Percentiles rank a stretch among this genome's conserved stretches.
These are phyloP conservation scores for Cichorium intybus DNA, from an alignment of 140 eudicot genomes.

Conservation along the genomic window DNA sequence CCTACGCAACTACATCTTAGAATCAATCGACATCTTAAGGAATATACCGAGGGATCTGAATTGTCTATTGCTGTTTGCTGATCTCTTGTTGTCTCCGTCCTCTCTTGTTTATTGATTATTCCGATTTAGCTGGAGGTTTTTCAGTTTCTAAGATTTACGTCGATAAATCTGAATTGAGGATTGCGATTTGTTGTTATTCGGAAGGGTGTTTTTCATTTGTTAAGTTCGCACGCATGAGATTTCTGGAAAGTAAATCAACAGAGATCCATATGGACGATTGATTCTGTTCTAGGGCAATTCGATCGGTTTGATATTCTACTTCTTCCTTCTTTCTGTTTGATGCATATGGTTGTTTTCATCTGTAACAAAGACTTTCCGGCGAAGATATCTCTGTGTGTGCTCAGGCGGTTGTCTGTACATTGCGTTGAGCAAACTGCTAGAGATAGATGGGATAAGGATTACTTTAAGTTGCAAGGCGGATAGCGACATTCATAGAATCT, in stretches of 20 bases:
- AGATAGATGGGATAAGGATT: conserved; percentile 88
- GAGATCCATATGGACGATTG: conserved; percentile 36
- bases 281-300: conserved; percentile 29
- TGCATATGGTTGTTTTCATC: conserved; percentile 45
- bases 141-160: neutral
- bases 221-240: neutral
- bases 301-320: conserved; percentile 1
- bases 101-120: neutral
- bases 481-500: conserved; percentile 18
- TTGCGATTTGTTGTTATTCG: neutral
- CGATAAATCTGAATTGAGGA: conserved; percentile 10
- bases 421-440: conserved; percentile 43
- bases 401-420: conserved; percentile 51
- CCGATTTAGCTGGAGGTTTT: conserved; percentile 10
- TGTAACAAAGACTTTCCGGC: conserved; percentile 50
- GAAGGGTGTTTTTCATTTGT: conserved; percentile 6
- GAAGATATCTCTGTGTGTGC: conserved; percentile 43
- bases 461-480: conserved; percentile 62
- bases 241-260: conserved; percentile 14
- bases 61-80: conserved; percentile 12
- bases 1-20: neutral
- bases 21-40: conserved; percentile 1
- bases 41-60: neutral
- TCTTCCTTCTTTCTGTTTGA: conserved; percentile 41
- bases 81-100: conserved; percentile 5